Evolutionary conservation across 345 rosid genomes (phyloP), one percentile per base, ranked within the genome.

Genomic region (Populus davidiana): DNA sequence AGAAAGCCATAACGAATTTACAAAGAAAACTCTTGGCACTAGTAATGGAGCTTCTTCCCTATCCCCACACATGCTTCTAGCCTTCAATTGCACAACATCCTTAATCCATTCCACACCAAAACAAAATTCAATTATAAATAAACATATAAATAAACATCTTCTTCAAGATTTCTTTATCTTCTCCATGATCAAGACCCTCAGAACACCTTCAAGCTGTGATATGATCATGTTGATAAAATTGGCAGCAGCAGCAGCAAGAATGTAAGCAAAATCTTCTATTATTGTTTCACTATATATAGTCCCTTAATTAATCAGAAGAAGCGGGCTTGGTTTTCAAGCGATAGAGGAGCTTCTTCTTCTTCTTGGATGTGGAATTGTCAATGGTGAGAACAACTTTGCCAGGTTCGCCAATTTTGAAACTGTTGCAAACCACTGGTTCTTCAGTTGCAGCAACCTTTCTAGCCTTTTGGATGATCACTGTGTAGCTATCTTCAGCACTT

Each of bases 271-370:
- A 54, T 54, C 3, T 21, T 54, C 62, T 7, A 9, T 7, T 52
- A 9, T 21, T 56, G 25, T 56, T 21, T 21, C 62, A 3, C 27
- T n/a, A 56, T 6, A n/a, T n/a, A 56, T 6, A 33, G 8, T 67
- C 36, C 59, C 14, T 35, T 25, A 0, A 35, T 66, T 39, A 52
- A 5, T 72, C 59, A 12, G 56, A 62, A 35, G 67, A 49, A 39
- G 74, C 43, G 38, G 70, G 56, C 67, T 50, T 78, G 72, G 74
- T 50, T 70, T 82, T 82, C 72, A 75, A 43, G 29, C 85, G 74
- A 59, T 82, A 82, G 49, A 82, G 79, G 14, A 82, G 79, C 76
- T 75, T 82, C 81, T 82, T 82, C 74, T 81, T 81, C 76, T 82
- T 82, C 79, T 78, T 82, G 0, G 85, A 70, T 0, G 79, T 39